Percentiles rank a stretch among this genome's conserved stretches.
These are phyloP conservation scores for Sporobolomyces roseus DNA, from an alignment of 768 basidiomycete species.

Conservation along the genomic window DNA sequence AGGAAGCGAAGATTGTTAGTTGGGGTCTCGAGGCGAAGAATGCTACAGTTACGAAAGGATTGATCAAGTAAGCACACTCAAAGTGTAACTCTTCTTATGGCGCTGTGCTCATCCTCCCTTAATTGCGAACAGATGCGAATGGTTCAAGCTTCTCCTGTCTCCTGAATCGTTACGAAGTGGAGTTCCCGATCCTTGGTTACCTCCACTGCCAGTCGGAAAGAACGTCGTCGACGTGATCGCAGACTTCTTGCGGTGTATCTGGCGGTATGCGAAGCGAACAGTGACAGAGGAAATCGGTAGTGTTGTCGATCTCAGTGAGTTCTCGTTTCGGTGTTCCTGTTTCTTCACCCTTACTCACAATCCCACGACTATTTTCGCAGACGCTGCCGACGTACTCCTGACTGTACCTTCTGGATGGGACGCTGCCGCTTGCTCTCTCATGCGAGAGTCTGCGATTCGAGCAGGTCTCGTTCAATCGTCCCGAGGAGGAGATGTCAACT, in stretches of 20 bases:
- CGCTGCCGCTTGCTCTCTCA: slow-evolving; percentile 74
- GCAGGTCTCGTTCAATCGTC: slow-evolving; percentile 74
- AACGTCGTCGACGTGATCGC: slow-evolving; percentile 71
- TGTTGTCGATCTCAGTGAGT: slow-evolving; percentile 75
- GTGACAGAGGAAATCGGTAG: slow-evolving; percentile 82
- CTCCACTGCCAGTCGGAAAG: slow-evolving; percentile 74
- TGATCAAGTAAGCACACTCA: slow-evolving; percentile 53
- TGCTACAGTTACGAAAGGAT: slow-evolving; percentile 64
- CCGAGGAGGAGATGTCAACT: slow-evolving; percentile 64
- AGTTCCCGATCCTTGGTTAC: slow-evolving; percentile 70
- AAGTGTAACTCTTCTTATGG: background rate
- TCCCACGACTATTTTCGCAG: slow-evolving; percentile 50
- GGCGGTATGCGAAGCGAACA: slow-evolving; percentile 80
- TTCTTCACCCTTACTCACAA: background rate
- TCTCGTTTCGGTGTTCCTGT: background rate
- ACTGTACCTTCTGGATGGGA: slow-evolving; percentile 92
- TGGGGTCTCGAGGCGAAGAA: slow-evolving; percentile 89
- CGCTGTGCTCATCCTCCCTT: background rate
- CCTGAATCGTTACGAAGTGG: slow-evolving; percentile 71
- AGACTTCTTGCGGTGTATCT: slow-evolving; percentile 75
- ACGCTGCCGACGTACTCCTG: slow-evolving; percentile 76
- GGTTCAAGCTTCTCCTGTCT: slow-evolving; percentile 82
- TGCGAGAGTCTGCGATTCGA: slow-evolving; percentile 76
- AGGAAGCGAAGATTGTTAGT: slow-evolving; percentile 65
- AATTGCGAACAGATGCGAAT: slow-evolving; percentile 29